Conservation (phyloP, 208 protist genomes). For the Leishmania lainsoni region DNA sequence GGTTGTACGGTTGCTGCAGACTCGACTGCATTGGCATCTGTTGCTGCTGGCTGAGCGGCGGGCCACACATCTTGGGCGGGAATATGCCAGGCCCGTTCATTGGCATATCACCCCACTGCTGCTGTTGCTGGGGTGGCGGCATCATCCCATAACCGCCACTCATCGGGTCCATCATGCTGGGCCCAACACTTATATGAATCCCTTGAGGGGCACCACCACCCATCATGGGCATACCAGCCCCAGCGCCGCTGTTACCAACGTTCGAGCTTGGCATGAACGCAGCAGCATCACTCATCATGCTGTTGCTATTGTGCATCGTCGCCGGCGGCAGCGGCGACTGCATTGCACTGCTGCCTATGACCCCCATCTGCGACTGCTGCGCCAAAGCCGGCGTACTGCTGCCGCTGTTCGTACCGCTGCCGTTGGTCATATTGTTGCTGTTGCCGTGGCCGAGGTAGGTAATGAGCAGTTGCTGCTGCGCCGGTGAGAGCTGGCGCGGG, state of each 20-base stretch:
- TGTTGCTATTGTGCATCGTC: slow-evolving; percentile 8
- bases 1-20: not conserved
- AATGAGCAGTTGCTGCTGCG: slow-evolving; percentile 52
- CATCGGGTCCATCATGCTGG: slow-evolving; percentile 19
- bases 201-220: slow-evolving; percentile 2
- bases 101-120: slow-evolving; percentile 7
- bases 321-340: not conserved
- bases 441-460: slow-evolving; percentile 9
- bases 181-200: slow-evolving; percentile 1
- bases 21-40: not conserved
- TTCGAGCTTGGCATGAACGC: slow-evolving; percentile 5
- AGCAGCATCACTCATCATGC: not conserved
- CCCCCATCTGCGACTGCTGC: slow-evolving; percentile 5
- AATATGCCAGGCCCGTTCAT: slow-evolving; percentile 13
- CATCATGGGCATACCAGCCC: slow-evolving; percentile 7
- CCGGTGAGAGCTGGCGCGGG: slow-evolving; percentile 55
- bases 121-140: not conserved
- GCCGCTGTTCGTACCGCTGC: slow-evolving; percentile 1
- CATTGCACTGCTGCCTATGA: not conserved
- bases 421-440: not conserved
- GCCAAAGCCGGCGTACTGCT: not conserved
- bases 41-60: not conserved
- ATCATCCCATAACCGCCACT: slow-evolving; percentile 4
- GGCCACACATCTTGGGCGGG: slow-evolving; percentile 7
- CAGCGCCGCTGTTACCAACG: not conserved